phyloP scores from a whole-genome alignment of 2,329 filamentous ascomycete species.

The Botryotinia convoluta region DNA sequence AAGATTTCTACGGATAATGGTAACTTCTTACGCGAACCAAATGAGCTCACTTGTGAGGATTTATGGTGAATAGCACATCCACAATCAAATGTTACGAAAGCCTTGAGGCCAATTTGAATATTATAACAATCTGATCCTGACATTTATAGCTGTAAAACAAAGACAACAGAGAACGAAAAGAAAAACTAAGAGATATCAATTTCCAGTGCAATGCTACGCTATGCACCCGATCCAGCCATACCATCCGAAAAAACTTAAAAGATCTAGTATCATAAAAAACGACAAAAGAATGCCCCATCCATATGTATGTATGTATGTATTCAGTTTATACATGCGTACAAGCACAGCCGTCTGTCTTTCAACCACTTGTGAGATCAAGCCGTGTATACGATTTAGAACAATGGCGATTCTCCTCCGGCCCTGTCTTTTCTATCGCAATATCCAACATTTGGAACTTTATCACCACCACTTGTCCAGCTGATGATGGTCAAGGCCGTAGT shows the following conservation, averaged over 20 bases:
- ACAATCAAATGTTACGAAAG: background rate
- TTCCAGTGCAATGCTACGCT: constrained; percentile 15
- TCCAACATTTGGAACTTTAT: constrained; percentile 51
- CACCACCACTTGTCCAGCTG: constrained; percentile 71
- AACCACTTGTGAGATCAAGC: background rate
- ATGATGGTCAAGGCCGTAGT: constrained; percentile 82
- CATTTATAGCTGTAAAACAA: background rate
- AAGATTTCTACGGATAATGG: background rate
- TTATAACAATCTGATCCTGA: background rate
- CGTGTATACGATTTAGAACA: background rate
- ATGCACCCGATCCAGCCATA: constrained; percentile 8
- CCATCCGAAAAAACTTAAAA: background rate
- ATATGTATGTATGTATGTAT: constrained; percentile 3
- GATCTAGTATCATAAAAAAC: constrained; percentile 15
- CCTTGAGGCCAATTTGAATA: background rate
- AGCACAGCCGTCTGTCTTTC: background rate
- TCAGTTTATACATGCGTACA: constrained; percentile 9
- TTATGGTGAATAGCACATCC: background rate
- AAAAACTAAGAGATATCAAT: constrained; percentile 1
- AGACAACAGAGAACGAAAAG: background rate
- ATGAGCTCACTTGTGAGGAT: background rate
- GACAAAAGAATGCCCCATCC: background rate
- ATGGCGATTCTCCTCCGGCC: constrained; percentile 4
- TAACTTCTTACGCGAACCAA: background rate
- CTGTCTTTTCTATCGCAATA: constrained; percentile 55